phyloP scores from a whole-genome alignment of 805 yeast species.

The Saccharomyces mikatae region DNA sequence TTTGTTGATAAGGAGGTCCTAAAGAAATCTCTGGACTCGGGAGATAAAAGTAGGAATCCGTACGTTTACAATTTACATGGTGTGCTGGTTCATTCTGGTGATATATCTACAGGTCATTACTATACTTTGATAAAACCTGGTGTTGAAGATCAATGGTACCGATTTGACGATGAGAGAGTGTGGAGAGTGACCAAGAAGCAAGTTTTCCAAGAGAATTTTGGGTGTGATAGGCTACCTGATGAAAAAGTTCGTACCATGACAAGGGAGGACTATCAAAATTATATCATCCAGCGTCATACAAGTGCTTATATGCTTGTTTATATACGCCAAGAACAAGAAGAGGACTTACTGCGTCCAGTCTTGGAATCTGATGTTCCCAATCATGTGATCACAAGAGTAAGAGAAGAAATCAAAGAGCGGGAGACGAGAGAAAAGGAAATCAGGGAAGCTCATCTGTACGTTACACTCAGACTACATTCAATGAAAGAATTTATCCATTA shows the following conservation, averaged over 20 bases:
- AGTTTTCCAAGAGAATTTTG: conserved; percentile 88
- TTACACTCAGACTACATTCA: conserved; percentile 50
- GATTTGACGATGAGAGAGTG: conserved; percentile 94
- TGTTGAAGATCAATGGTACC: conserved; percentile 63
- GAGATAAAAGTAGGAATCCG: conserved; percentile 4
- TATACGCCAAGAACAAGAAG: conserved; percentile 54
- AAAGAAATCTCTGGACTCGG: conserved; percentile 12
- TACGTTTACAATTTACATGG: conserved; percentile 75
- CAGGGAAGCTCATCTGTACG: conserved; percentile 64
- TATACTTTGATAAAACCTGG: conserved; percentile 88
- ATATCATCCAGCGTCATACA: conserved; percentile 69
- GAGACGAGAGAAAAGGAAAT: conserved; percentile 47
- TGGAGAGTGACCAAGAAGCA: conserved; percentile 77
- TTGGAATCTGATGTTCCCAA: conserved; percentile 52
- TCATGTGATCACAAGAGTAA: conserved; percentile 59
- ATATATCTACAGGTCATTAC: conserved; percentile 91
- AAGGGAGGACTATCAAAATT: conserved; percentile 53
- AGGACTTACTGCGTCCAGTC: conserved; percentile 51
- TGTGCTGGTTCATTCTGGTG: conserved; percentile 93
- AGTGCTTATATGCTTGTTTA: conserved; percentile 97
- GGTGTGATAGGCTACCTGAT: conserved; percentile 55
- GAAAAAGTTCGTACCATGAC: conserved; percentile 44
- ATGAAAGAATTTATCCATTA: conserved; percentile 46
- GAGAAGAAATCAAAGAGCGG: conserved; percentile 52
- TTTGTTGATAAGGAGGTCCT: conserved; percentile 53